phyloP scores from a whole-genome alignment of 2,329 filamentous ascomycete species.

The Neofusicoccum parvum region DNA sequence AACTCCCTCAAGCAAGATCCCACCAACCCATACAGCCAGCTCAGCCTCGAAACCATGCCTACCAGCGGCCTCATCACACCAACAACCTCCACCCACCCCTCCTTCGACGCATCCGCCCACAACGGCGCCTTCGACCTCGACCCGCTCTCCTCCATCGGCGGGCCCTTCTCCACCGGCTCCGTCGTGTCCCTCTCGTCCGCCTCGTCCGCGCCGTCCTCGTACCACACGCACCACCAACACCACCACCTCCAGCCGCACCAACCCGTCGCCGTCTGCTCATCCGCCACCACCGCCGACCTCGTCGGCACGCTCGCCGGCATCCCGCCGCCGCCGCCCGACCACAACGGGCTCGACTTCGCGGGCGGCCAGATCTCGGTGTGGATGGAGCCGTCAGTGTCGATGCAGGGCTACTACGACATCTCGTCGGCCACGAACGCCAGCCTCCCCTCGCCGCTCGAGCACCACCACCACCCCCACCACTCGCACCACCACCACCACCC shows the following conservation, averaged over 20 bases:
- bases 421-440: neutral
- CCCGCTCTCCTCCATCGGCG: slow-evolving; percentile 23
- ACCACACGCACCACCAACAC: slow-evolving; percentile 22
- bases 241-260: slow-evolving; percentile 39
- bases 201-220: neutral
- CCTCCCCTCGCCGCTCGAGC: slow-evolving; percentile 8
- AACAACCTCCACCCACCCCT: slow-evolving; percentile 8
- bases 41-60: slow-evolving; percentile 13
- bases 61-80: slow-evolving; percentile 15
- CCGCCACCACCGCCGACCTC: slow-evolving; percentile 1
- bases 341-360: slow-evolving; percentile 45
- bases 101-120: slow-evolving; percentile 8
- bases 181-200: neutral
- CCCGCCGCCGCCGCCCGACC: slow-evolving; percentile 19
- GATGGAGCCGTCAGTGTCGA: slow-evolving; percentile 38
- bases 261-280: slow-evolving; percentile 28
- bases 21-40: neutral
- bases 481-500: neutral
- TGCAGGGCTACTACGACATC: slow-evolving; percentile 23
- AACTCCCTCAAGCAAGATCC: neutral
- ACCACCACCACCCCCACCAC: neutral
- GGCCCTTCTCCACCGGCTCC: slow-evolving; percentile 6
- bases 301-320: neutral
- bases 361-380: slow-evolving; percentile 44
- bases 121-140: slow-evolving; percentile 28